Evolutionary conservation across 2,329 filamentous ascomycete genomes (phyloP).

Genomic region (Penicillium fuscoglaucum): DNA sequence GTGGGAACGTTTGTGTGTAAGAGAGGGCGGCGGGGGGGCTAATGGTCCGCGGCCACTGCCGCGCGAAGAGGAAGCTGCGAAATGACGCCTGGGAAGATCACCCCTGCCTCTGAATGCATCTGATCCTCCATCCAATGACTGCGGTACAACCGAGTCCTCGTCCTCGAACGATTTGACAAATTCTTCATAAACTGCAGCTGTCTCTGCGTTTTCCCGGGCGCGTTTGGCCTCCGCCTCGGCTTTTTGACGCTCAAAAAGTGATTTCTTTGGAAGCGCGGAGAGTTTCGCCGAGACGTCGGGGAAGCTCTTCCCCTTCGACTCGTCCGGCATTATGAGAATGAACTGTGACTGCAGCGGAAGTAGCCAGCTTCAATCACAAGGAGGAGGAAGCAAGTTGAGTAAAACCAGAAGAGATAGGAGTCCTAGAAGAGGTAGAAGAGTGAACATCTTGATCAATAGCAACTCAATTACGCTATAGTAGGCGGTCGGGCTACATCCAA

Average conservation of each 20-base stretch:
- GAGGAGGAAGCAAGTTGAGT: not conserved
- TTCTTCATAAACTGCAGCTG: slow-evolving; percentile 79
- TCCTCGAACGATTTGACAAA: slow-evolving; percentile 72
- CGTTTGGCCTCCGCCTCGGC: slow-evolving; percentile 88
- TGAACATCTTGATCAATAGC: not conserved
- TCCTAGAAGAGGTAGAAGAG: not conserved
- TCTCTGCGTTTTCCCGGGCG: slow-evolving; percentile 79
- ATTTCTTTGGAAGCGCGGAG: slow-evolving; percentile 77
- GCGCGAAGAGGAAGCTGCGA: slow-evolving; percentile 46
- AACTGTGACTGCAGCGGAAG: slow-evolving; percentile 27
- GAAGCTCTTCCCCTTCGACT: slow-evolving; percentile 52
- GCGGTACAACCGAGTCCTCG: slow-evolving; percentile 33
- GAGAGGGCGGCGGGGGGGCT: slow-evolving; percentile 44
- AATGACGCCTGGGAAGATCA: slow-evolving; percentile 62
- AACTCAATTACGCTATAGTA: not conserved
- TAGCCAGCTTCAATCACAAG: not conserved
- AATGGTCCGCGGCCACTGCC: slow-evolving; percentile 53
- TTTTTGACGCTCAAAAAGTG: slow-evolving; percentile 82
- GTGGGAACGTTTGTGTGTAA: slow-evolving; percentile 47
- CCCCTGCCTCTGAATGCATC: slow-evolving; percentile 35
- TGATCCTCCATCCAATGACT: slow-evolving; percentile 25
- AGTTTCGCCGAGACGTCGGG: slow-evolving; percentile 76
- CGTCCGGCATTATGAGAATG: slow-evolving; percentile 38
- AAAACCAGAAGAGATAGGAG: not conserved
- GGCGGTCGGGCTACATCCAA: not conserved